Base-by-base conservation (phyloP, 2,329 filamentous ascomycete genomes). In the Fusarium longipes region DNA sequence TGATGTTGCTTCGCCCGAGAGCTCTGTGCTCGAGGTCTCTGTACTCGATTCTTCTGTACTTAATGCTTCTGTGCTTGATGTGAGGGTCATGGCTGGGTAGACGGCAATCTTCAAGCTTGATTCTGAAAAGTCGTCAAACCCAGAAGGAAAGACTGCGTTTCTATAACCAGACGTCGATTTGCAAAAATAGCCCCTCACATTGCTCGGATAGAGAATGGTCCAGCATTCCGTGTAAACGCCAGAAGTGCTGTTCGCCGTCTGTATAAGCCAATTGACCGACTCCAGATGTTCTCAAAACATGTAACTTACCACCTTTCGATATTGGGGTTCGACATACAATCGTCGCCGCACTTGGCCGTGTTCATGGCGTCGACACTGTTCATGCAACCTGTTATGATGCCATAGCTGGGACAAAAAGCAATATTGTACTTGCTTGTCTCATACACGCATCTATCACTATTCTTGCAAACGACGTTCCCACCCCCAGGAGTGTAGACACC, bases 381-480 rank as follows among this genome's bases (percentile, higher is more conserved):
- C 20, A 65, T 25, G 25, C 65, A 68, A 11, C 32, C 47, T 15
- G 64, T 67, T 36, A 43, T 57, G 20, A 68, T 53, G 11, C 53
- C 51, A 8, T n/a, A 32, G 12, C 22, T 42, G 4, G 50, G 54
- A 20, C 65, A 68, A 33, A 68, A 68, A 4, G 39, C 55, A 36
- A 62, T 18, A 33, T 68, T 68, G 60, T 62, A 68, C 55, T 65
- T 68, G 20, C 57, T 36, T 12, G 64, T 54, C 27, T 68, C 65
- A 25, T 58, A 68, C 51, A 68, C 51, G 32, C 65, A 68, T 12
- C 20, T 59, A 11, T 42, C 33, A 22, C 51, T 33, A 8, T 24
- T 24, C 11, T 33, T 17, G 24, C 65, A 68, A 17, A 50, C 61
- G 47, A 64, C 11, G 10, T 8, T 12, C 1, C 11, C 39, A 11